Evolutionary conservation across 2,329 filamentous ascomycete genomes (phyloP).

Genomic region (Sordariomycetes sp.): DNA sequence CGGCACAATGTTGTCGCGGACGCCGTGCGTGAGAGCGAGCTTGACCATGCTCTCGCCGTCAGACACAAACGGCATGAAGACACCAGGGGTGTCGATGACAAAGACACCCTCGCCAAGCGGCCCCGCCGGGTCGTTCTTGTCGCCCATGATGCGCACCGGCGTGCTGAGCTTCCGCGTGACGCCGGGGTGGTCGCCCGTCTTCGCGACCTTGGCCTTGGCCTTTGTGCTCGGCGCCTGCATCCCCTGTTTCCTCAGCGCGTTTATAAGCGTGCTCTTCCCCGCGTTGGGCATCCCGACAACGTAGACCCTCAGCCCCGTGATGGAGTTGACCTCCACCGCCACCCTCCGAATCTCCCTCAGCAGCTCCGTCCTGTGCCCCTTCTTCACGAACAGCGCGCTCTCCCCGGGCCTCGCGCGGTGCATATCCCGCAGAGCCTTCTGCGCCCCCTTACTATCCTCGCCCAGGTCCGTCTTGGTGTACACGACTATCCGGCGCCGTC

Average conservation of each 20-base stretch:
- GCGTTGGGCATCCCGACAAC: conserved; percentile 97
- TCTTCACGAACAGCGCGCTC: conserved; percentile 29
- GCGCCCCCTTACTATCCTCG: conserved; percentile 14
- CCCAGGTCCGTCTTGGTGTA: conserved; percentile 85
- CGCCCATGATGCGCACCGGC: conserved; percentile 61
- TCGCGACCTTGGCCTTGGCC: conserved; percentile 48
- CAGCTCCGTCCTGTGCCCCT: conserved; percentile 22
- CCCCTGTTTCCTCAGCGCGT: conserved; percentile 62
- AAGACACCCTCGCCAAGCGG: conserved; percentile 54
- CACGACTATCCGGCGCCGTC: conserved; percentile 64
- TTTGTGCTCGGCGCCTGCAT: conserved; percentile 18
- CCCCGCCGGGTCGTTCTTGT: conserved; percentile 11
- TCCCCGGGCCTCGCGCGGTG: conserved; percentile 13
- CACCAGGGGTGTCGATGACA: conserved; percentile 82
- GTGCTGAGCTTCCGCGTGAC: conserved; percentile 76
- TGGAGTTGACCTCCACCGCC: conserved; percentile 26
- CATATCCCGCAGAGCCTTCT: conserved; percentile 16
- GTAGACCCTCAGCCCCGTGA: conserved; percentile 76
- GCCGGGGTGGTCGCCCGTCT: conserved; percentile 77
- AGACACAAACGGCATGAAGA: conserved; percentile 85
- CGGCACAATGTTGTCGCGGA: conserved; percentile 78
- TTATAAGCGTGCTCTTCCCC: conserved; percentile 90
- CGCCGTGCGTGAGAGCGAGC: conserved; percentile 78
- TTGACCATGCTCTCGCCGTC: conserved; percentile 86
- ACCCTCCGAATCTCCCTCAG: conserved; percentile 21